Conservation (phyloP, 257 asterid species). For the Prunella vulgaris region DNA sequence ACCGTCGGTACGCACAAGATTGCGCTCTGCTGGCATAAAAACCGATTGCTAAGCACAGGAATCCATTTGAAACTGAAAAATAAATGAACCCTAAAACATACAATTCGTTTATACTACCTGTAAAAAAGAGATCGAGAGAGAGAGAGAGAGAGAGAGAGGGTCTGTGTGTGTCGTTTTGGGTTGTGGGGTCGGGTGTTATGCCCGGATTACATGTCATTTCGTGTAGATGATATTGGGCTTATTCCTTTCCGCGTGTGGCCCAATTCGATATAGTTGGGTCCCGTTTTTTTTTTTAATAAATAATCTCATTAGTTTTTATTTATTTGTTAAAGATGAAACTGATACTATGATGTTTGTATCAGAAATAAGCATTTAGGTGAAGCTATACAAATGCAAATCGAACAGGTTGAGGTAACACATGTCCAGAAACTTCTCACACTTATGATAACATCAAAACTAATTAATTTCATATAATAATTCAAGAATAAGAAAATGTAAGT, state of each 20-base stretch:
- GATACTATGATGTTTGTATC: conserved; percentile 18
- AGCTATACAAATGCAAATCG: conserved; percentile 79
- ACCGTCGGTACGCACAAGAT: conserved; percentile 2
- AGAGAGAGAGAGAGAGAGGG: background rate
- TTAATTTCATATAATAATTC: no score
- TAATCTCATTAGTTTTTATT: no score
- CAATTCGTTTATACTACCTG: conserved; percentile 14
- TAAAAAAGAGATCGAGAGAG: conserved; percentile 20
- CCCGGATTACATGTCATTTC: background rate
- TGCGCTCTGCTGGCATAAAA: background rate
- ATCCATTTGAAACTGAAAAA: background rate
- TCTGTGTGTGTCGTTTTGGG: background rate
- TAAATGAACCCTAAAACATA: conserved; percentile 16
- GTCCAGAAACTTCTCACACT: background rate
- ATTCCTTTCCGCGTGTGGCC: background rate
- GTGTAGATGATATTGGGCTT: background rate
- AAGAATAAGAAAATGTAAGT: no score
- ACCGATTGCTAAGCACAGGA: conserved; percentile 8
- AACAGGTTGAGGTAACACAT: conserved; percentile 80
- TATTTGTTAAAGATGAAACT: no score
- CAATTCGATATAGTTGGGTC: no score
- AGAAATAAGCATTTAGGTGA: conserved; percentile 64
- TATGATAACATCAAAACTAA: background rate
- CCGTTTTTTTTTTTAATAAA: no score
- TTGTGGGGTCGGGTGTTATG: background rate